phyloP scores from a whole-genome alignment of 2,329 filamentous ascomycete genomes.

The Didymella sp. region DNA sequence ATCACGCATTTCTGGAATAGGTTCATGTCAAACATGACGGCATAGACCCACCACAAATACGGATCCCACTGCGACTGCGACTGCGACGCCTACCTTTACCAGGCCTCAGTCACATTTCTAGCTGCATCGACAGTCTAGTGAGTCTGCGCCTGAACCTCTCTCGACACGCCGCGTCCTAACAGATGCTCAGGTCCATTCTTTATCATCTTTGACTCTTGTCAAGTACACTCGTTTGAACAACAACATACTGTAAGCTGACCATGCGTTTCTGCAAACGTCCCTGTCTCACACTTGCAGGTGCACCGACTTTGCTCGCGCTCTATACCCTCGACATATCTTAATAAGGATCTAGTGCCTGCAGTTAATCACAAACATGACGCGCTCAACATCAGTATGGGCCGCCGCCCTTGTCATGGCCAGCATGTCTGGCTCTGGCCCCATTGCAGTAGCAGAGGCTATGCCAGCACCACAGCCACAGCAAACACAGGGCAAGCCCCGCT shows the following conservation, averaged over 20 bases:
- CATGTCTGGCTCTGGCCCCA: constrained; percentile 51
- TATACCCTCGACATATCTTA: constrained; percentile 36
- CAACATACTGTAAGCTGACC: constrained; percentile 48
- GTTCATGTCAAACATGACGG: constrained; percentile 45
- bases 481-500: constrained; percentile 49
- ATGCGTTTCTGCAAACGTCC: constrained; percentile 2
- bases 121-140: constrained; percentile 49
- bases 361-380: constrained; percentile 52
- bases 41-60: constrained; percentile 37
- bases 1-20: constrained; percentile 28
- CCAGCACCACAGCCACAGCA: constrained; percentile 51
- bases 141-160: constrained; percentile 22
- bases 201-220: constrained; percentile 52
- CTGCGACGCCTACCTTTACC: constrained; percentile 30
- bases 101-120: constrained; percentile 38
- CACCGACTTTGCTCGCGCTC: constrained; percentile 26
- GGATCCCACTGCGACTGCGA: constrained; percentile 36
- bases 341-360: constrained; percentile 36
- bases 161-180: constrained; percentile 23
- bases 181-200: constrained; percentile 46
- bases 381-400: constrained; percentile 55
- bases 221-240: constrained; percentile 61
- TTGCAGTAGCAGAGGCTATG: constrained; percentile 57
- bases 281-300: constrained; percentile 24
- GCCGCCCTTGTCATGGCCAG: constrained; percentile 54